These are phyloP conservation scores for Fusarium brachygibbosum DNA, from an alignment of 2,329 filamentous ascomycete genomes.

Conservation along the genomic window DNA sequence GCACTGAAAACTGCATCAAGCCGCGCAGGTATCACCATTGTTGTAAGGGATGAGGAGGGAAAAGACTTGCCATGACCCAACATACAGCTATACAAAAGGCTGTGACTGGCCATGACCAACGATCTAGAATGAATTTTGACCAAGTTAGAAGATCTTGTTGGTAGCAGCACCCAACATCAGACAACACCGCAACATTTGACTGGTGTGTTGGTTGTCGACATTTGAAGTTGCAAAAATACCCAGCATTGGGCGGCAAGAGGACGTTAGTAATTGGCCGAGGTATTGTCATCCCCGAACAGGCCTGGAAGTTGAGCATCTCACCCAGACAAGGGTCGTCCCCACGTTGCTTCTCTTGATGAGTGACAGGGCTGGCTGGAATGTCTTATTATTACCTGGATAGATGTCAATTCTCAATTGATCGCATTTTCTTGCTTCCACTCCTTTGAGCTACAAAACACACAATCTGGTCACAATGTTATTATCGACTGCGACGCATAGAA, in stretches of 20 bases:
- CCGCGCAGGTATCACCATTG: not conserved
- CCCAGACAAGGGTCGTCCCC: slow-evolving; percentile 2
- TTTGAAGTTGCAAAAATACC: slow-evolving; percentile 1
- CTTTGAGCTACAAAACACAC: not conserved
- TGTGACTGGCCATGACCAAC: not conserved
- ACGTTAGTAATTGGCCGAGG: slow-evolving; percentile 2
- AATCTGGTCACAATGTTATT: slow-evolving; percentile 4
- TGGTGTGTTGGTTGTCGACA: slow-evolving; percentile 5
- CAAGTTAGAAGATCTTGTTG: not conserved
- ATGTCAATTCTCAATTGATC: not conserved
- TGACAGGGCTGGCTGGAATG: slow-evolving; percentile 10
- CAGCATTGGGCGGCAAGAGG: not conserved
- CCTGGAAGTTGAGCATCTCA: not conserved
- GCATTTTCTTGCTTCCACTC: not conserved
- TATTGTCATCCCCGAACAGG: not conserved
- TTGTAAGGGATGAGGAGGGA: not conserved
- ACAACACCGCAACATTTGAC: not conserved
- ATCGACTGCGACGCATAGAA: slow-evolving; percentile 5
- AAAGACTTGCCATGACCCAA: not conserved
- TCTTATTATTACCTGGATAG: not conserved
- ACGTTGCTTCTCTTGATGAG: not conserved
- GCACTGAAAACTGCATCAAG: slow-evolving; percentile 7
- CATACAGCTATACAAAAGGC: not conserved
- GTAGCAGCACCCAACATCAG: not conserved
- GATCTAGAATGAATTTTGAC: not conserved